Percentiles rank a stretch among this genome's conserved stretches.
These are phyloP conservation scores for Phalaenopsis hybrid DNA, from an alignment of 116 monocot species.

Conservation along the genomic window DNA sequence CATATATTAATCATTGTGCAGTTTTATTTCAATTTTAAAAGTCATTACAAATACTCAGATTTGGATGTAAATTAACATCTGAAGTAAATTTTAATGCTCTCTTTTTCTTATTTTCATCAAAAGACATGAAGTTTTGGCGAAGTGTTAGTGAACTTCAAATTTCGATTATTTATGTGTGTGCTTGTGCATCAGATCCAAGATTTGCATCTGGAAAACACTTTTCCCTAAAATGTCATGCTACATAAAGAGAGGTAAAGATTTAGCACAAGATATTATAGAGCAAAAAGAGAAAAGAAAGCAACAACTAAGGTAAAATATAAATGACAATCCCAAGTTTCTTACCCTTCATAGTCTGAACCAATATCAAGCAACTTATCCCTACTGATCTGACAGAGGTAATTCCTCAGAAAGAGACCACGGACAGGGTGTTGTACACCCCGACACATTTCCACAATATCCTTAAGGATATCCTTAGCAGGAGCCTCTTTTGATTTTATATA, in stretches of 20 bases:
- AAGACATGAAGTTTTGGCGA: not conserved
- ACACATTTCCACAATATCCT: conserved; percentile 95
- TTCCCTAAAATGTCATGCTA: not conserved
- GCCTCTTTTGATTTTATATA: conserved; percentile 95
- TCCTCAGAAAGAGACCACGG: conserved; percentile 85
- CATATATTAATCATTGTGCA: not conserved
- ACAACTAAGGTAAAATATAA: not conserved
- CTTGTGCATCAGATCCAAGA: not conserved
- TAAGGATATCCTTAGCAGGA: conserved; percentile 85
- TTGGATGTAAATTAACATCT: not conserved
- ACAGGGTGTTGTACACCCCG: conserved; percentile 83
- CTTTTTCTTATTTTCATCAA: not conserved
- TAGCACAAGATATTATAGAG: not conserved
- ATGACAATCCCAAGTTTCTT: not conserved
- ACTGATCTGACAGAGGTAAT: conserved; percentile 86
- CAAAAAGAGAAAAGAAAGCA: not conserved
- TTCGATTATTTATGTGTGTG: not conserved
- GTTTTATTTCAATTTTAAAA: not conserved
- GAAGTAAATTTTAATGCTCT: not conserved
- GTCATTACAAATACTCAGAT: not conserved
- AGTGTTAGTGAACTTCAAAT: not conserved
- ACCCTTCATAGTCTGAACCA: conserved; percentile 95
- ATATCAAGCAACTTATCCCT: conserved; percentile 84
- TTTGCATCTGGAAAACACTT: not conserved
- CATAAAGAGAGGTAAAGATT: not conserved